phyloP scores from a whole-genome alignment of 164 flowering plant genomes.

The Tetracentron sinense region DNA sequence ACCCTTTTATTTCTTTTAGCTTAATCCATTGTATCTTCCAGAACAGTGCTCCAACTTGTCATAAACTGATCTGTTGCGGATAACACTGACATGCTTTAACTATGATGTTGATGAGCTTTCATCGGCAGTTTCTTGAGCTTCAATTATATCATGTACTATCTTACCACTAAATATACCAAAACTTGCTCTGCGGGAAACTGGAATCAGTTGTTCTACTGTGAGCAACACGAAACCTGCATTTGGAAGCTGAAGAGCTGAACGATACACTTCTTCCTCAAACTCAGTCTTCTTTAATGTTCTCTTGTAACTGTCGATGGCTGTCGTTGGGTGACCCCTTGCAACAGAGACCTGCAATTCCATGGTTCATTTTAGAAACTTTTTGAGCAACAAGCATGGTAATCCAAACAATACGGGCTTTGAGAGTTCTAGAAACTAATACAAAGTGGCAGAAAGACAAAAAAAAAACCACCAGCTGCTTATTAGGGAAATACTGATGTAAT shows the following conservation, averaged over 20 bases:
- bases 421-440: background rate
- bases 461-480: no score
- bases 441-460: background rate
- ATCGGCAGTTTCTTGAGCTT: background rate
- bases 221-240: slow-evolving; percentile 26
- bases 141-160: background rate
- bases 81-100: no score
- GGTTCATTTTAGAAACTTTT: background rate
- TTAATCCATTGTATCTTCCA: no score
- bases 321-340: slow-evolving; percentile 51
- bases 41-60: no score
- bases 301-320: slow-evolving; percentile 39
- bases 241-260: slow-evolving; percentile 27
- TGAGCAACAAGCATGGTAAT: background rate
- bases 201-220: slow-evolving; percentile 41
- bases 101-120: background rate
- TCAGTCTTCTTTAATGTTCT: slow-evolving; percentile 27
- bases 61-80: no score
- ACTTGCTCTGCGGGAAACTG: slow-evolving; percentile 12
- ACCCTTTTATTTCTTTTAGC: no score
- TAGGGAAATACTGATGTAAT: no score
- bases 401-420: background rate
- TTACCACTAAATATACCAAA: background rate
- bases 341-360: slow-evolving; percentile 35
- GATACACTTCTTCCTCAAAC: slow-evolving; percentile 32